Conservation (phyloP, 305 asterid species). For the Rubia tinctorum region DNA sequence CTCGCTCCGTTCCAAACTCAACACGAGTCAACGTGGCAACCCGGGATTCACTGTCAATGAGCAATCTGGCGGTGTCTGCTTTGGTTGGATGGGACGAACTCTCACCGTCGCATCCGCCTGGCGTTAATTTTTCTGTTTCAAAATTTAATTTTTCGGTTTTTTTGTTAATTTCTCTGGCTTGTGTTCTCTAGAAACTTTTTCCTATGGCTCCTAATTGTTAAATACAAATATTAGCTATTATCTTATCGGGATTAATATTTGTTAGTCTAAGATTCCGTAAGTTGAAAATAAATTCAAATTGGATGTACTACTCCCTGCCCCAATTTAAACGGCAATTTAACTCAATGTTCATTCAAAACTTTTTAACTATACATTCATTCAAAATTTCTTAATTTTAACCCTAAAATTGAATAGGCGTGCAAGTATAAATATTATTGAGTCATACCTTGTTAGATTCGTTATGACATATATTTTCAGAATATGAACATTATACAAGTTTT, state of each 20-base stretch:
- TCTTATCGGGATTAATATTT: not conserved
- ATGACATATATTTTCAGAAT: no score
- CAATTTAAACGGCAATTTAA: no score
- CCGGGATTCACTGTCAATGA: conserved; percentile 71
- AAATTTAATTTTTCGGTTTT: not conserved
- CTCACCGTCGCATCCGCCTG: conserved; percentile 87
- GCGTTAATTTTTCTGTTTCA: conserved; percentile 44
- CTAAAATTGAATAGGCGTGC: no score
- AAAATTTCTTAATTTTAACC: no score
- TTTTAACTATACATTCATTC: no score
- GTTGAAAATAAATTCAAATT: not conserved
- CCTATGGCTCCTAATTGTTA: conserved; percentile 9
- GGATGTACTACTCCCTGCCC: not conserved
- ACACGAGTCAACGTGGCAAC: conserved; percentile 70
- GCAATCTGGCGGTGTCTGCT: conserved; percentile 65
- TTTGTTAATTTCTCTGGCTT: not conserved
- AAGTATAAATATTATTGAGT: no score
- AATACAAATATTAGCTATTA: conserved; percentile 6
- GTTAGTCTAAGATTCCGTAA: not conserved
- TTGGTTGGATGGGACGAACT: conserved; percentile 88
- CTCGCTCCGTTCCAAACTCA: conserved; percentile 47
- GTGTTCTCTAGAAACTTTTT: conserved; percentile 3
- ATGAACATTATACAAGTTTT: no score
- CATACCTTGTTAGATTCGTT: no score
- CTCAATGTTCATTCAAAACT: no score